These are phyloP conservation scores for Waltergamsia citrina DNA, from an alignment of 2,329 filamentous ascomycete species.

Conservation along the genomic window DNA sequence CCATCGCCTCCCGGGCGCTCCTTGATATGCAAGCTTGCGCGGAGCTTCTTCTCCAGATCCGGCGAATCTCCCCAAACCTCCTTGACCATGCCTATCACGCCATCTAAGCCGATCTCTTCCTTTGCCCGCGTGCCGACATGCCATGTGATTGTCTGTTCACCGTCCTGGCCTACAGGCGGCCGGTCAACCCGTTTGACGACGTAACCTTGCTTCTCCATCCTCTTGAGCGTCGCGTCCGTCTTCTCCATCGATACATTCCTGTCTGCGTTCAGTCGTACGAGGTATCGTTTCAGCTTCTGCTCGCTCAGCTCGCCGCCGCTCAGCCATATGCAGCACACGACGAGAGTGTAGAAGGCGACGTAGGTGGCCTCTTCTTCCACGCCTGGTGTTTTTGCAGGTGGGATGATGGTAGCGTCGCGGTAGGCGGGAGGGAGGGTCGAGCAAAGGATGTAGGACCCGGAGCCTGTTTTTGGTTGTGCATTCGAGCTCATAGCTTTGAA, in stretches of 20 bases:
- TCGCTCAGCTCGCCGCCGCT: slow-evolving; percentile 67
- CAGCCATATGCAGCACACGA: slow-evolving; percentile 69
- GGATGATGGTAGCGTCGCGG: slow-evolving; percentile 55
- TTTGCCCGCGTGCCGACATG: slow-evolving; percentile 77
- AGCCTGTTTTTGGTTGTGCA: slow-evolving; percentile 43
- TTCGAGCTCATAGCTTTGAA: slow-evolving; percentile 36
- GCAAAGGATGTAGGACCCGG: slow-evolving; percentile 68
- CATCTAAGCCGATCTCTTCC: slow-evolving; percentile 71
- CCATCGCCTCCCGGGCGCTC: slow-evolving; percentile 13
- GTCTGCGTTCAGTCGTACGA: slow-evolving; percentile 67
- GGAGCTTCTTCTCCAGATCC: slow-evolving; percentile 50
- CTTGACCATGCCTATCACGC: slow-evolving; percentile 61
- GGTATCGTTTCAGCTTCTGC: slow-evolving; percentile 65
- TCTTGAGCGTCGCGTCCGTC: slow-evolving; percentile 65
- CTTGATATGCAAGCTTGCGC: slow-evolving; percentile 49
- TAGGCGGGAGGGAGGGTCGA: slow-evolving; percentile 62
- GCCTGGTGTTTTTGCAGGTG: slow-evolving; percentile 58
- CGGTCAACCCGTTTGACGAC: slow-evolving; percentile 65
- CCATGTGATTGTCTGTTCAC: slow-evolving; percentile 73
- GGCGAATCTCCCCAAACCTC: slow-evolving; percentile 46
- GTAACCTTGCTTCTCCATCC: slow-evolving; percentile 76
- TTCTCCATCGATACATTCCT: slow-evolving; percentile 65
- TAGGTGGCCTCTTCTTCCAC: slow-evolving; percentile 67
- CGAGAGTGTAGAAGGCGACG: slow-evolving; percentile 67
- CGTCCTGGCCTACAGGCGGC: slow-evolving; percentile 39